Conservation (phyloP, 2,329 filamentous ascomycete genomes). For the Ophiostoma ulmi region DNA sequence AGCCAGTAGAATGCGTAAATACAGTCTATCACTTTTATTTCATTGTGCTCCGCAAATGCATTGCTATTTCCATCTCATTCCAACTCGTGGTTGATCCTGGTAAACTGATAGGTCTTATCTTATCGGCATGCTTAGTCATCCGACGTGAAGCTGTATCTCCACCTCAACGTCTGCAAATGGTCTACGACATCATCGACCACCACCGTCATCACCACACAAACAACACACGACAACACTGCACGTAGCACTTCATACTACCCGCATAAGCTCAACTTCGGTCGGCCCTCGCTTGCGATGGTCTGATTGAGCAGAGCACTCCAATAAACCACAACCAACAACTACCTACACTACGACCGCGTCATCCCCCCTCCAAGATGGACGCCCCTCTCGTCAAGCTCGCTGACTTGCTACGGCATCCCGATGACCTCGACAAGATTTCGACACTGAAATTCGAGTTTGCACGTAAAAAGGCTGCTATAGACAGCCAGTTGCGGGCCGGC, state of each 20-base stretch:
- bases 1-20: neutral
- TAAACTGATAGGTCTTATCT: neutral
- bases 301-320: slow-evolving; percentile 12
- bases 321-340: neutral
- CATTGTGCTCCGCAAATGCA: neutral
- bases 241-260: neutral
- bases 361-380: slow-evolving; percentile 47
- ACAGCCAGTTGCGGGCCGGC: slow-evolving; percentile 81
- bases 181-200: neutral
- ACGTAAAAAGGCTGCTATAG: slow-evolving; percentile 87
- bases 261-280: slow-evolving; percentile 15
- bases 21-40: neutral
- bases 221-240: neutral
- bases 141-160: neutral
- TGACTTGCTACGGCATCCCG: slow-evolving; percentile 88
- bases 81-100: neutral
- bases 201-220: neutral
- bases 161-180: neutral
- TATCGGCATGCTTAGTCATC: neutral
- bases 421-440: slow-evolving; percentile 94
- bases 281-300: slow-evolving; percentile 24
- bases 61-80: neutral
- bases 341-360: too few relatives aligned
- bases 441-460: slow-evolving; percentile 86
- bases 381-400: slow-evolving; percentile 73